Evolutionary conservation across 148 eudicot species (phyloP).

Genomic region (Limonium bicolor): DNA sequence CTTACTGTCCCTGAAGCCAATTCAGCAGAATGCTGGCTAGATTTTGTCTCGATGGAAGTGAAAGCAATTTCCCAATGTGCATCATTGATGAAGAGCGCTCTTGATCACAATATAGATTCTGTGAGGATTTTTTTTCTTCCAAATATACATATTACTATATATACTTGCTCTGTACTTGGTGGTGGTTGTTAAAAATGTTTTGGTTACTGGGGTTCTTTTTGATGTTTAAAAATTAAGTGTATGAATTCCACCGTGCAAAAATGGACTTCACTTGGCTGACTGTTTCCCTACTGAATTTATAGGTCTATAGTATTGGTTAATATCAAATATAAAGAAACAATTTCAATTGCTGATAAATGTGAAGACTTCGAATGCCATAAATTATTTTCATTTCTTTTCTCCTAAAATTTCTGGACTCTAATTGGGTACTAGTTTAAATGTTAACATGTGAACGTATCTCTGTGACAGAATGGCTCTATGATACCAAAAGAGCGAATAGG

Average conservation of each 20-base stretch:
- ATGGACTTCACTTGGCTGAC: too few species aligned
- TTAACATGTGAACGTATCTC: slow-evolving; percentile 1
- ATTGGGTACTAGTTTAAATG: too few species aligned
- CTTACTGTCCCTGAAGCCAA: slow-evolving; percentile 28
- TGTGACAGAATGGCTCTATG: slow-evolving; percentile 30
- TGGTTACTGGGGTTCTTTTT: too few species aligned
- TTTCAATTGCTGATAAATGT: too few species aligned
- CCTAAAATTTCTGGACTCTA: too few species aligned
- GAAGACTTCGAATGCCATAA: too few species aligned
- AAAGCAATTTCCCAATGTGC: slow-evolving; percentile 69
- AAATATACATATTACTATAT: not conserved
- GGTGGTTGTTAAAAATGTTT: not conserved
- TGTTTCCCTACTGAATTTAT: too few species aligned
- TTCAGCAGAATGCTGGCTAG: slow-evolving; percentile 26
- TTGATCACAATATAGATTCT: slow-evolving; percentile 28
- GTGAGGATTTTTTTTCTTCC: slow-evolving; percentile 35
- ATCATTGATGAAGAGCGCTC: slow-evolving; percentile 45
- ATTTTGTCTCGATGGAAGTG: slow-evolving; percentile 59
- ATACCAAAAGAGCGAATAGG: slow-evolving; percentile 34
- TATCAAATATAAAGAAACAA: too few species aligned
- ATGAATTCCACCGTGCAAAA: too few species aligned
- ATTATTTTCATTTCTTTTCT: too few species aligned
- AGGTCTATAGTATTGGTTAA: too few species aligned
- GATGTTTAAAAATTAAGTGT: too few species aligned
- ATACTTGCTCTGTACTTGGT: not conserved